Evolutionary conservation across 1,284 basidiomycete species (phyloP).

Genomic region (Cryptococcus sp.): DNA sequence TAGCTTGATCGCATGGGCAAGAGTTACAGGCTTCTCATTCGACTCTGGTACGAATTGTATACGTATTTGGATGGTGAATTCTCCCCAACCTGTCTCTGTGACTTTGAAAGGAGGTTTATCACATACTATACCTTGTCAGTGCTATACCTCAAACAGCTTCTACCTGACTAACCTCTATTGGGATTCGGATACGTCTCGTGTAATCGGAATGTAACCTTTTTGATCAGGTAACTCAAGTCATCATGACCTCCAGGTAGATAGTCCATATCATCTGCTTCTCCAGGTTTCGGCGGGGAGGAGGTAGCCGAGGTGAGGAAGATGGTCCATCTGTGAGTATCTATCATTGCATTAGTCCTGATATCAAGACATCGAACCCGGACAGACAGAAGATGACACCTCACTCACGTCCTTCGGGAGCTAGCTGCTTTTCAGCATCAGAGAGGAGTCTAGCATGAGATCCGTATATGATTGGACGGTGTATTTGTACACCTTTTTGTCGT

Average conservation of each 20-base stretch:
- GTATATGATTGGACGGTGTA: slow-evolving; percentile 88
- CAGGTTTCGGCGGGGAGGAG: slow-evolving; percentile 50
- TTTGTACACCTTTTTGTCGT: slow-evolving; percentile 61
- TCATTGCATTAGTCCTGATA: slow-evolving; percentile 53
- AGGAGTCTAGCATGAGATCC: slow-evolving; percentile 89
- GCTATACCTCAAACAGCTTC: no score
- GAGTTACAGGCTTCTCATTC: slow-evolving; percentile 79
- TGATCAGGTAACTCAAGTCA: slow-evolving; percentile 82
- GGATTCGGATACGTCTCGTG: slow-evolving; percentile 96
- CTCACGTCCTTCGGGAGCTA: slow-evolving; percentile 40
- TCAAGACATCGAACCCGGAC: slow-evolving; percentile 7
- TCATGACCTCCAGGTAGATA: slow-evolving; percentile 67
- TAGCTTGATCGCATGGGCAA: slow-evolving; percentile 91
- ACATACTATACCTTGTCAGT: slow-evolving; percentile 55
- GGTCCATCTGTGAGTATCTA: slow-evolving; percentile 95
- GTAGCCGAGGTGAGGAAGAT: slow-evolving; percentile 73
- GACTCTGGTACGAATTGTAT: slow-evolving; percentile 90
- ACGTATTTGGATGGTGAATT: slow-evolving; percentile 93
- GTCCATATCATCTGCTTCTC: slow-evolving; percentile 33
- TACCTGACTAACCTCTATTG: slow-evolving; percentile 64
- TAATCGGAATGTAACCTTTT: slow-evolving; percentile 93
- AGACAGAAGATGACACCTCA: neutral
- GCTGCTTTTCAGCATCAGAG: slow-evolving; percentile 60
- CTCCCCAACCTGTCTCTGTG: slow-evolving; percentile 98
- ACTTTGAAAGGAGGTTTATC: slow-evolving; percentile 93